phyloP scores from a whole-genome alignment of 805 yeast genomes.

The Priceomyces carsonii region DNA sequence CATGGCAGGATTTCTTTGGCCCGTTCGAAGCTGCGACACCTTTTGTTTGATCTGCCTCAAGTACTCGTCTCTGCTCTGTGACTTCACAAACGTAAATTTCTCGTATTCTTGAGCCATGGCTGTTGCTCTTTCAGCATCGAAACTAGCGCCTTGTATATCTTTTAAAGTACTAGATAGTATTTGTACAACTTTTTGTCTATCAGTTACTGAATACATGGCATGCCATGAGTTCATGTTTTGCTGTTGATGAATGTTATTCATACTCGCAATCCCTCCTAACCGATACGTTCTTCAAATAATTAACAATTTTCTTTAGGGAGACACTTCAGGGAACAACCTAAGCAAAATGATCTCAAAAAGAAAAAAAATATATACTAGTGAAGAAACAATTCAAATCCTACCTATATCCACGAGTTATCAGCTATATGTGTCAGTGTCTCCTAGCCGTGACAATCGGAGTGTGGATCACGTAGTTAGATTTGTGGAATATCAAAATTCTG shows the following conservation, averaged over 20 bases:
- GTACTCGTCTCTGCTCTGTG: constrained; percentile 60
- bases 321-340: too few relatives aligned
- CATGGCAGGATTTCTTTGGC: constrained; percentile 13
- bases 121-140: constrained; percentile 36
- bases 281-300: too few relatives aligned
- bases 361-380: too few relatives aligned
- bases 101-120: constrained; percentile 70
- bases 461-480: too few relatives aligned
- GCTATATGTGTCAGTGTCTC: too few relatives aligned
- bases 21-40: constrained; percentile 31
- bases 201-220: constrained; percentile 25
- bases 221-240: constrained; percentile 22
- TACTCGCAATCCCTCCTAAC: too few relatives aligned
- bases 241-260: constrained; percentile 12
- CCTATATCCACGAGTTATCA: too few relatives aligned
- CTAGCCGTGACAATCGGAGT: too few relatives aligned
- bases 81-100: constrained; percentile 59
- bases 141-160: constrained; percentile 35
- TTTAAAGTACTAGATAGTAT: constrained; percentile 36
- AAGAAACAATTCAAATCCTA: too few relatives aligned
- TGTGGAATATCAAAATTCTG: constrained; percentile 1
- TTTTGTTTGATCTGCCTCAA: constrained; percentile 42
- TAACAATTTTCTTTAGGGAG: too few relatives aligned
- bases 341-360: too few relatives aligned
- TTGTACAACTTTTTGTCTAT: constrained; percentile 43